phyloP scores from a whole-genome alignment of 345 rosid species.

The Triadica sebifera region DNA sequence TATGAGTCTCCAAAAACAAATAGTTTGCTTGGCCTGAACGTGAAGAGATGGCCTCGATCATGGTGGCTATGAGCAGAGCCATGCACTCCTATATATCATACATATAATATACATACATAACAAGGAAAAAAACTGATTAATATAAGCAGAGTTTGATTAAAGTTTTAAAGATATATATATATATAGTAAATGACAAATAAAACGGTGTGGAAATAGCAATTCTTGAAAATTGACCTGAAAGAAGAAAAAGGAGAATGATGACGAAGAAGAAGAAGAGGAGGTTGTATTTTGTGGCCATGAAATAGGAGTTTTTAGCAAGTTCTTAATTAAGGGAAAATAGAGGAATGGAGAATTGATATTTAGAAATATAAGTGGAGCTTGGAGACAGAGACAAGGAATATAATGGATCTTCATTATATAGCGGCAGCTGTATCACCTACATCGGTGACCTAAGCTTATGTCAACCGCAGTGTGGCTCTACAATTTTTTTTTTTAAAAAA shows the following conservation, averaged over 20 bases:
- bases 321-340: no score
- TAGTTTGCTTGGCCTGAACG: slow-evolving; percentile 31
- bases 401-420: neutral
- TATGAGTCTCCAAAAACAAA: slow-evolving; percentile 87
- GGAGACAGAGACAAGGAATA: neutral
- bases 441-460: neutral
- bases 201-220: neutral
- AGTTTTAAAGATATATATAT: no score
- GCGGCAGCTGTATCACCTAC: neutral
- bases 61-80: neutral
- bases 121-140: neutral
- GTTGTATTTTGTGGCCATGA: neutral
- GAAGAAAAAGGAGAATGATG: neutral
- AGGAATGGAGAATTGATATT: neutral
- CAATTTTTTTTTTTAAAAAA: no score
- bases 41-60: neutral
- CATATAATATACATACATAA: no score
- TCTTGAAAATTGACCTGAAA: slow-evolving; percentile 8
- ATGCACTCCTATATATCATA: neutral
- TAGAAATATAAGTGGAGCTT: neutral
- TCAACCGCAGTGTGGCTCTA: slow-evolving; percentile 3
- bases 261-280: neutral
- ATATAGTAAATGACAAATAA: no score
- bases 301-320: no score
- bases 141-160: no score